A percentile compares a stretch with the other conserved stretches of the same genome.
Conservation (phyloP, 2,329 filamentous ascomycete genomes). For the Colletotrichum tabaci region DNA sequence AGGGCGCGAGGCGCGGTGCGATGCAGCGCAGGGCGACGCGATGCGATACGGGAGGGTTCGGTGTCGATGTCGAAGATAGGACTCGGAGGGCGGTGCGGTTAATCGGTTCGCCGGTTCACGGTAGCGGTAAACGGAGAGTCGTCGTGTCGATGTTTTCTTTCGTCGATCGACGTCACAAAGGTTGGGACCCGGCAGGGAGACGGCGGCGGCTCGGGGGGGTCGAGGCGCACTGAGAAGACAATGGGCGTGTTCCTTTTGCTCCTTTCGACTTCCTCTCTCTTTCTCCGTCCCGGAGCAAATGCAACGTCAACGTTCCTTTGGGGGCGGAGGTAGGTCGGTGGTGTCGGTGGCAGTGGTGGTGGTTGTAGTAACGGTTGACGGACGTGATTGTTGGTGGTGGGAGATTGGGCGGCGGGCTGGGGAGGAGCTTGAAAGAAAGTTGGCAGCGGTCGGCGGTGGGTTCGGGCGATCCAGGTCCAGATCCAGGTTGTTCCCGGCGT, state of each 20-base stretch:
- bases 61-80: conserved; percentile 1
- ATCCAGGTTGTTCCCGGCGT: conserved; percentile 10
- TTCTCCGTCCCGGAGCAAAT: not conserved
- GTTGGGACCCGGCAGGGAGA: conserved; percentile 6
- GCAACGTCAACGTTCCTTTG: conserved; percentile 11
- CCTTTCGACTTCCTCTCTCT: not conserved
- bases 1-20: not conserved
- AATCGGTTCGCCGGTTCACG: not conserved
- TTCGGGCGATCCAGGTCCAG: not conserved
- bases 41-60: not conserved
- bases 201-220: conserved; percentile 6
- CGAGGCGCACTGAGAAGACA: conserved; percentile 22
- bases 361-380: not conserved
- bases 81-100: conserved; percentile 4
- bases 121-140: not conserved
- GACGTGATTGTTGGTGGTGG: not conserved
- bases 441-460: conserved; percentile 33
- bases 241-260: not conserved
- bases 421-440: conserved; percentile 37
- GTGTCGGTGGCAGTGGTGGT: not conserved
- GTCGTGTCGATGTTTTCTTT: conserved; percentile 14
- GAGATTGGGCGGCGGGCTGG: conserved; percentile 12
- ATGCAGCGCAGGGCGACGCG: not conserved
- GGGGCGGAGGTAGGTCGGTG: not conserved
- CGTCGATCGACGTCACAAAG: conserved; percentile 40